Evolutionary conservation across 2,329 filamentous ascomycete genomes (phyloP), one percentile per base, ranked within the genome.

Genomic region (Aureobasidium sp.): DNA sequence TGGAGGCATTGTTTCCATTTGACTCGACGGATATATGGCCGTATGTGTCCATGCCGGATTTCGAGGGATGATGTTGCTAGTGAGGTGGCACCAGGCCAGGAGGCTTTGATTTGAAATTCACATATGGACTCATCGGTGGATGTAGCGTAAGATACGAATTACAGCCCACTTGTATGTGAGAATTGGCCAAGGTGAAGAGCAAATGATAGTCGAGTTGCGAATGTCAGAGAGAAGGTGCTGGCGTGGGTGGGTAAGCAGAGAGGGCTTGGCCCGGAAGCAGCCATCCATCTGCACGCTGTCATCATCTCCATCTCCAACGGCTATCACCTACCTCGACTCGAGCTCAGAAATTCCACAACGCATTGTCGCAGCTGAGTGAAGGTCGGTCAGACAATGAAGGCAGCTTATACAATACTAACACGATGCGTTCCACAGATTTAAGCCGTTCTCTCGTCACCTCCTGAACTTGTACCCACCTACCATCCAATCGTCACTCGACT

Each of bases 321-420:
- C 19, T 27, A 37, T 39, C 24, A 30, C 12, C n/a, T 17, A 29
- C 8, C 29, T 27, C 16, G 21, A 30, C 24, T 29, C 21, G 24
- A 50, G 17, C 45, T 39, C n/a, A 35, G 24, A 19, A 37, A 39
- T 11, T 35, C 45, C 32, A 35, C 11, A 50, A 27, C 30, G 17
- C n/a, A 39, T 12, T 48, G 34, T 48, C 16, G 44, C 44, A 50
- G 48, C 37, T 51, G 24, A 51, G 48, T 41, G 27, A 41, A 19
- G 34, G 27, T 41, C 24, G 37, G 12, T 38, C 19, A 27, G n/a
- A 35, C 16, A n/a, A 5, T n/a, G 4, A 21, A 6, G 4, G 11
- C 11, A 50, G 35, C 35, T 39, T 25, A 14, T 11, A 50, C 24
- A 16, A 29, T 4, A 17, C 45, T 39, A 35, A 50, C 17, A 21